Evolutionary conservation across 306 rosid species (phyloP), one percentile per base, ranked within the genome.

Genomic region (Lagenaria siceraria): DNA sequence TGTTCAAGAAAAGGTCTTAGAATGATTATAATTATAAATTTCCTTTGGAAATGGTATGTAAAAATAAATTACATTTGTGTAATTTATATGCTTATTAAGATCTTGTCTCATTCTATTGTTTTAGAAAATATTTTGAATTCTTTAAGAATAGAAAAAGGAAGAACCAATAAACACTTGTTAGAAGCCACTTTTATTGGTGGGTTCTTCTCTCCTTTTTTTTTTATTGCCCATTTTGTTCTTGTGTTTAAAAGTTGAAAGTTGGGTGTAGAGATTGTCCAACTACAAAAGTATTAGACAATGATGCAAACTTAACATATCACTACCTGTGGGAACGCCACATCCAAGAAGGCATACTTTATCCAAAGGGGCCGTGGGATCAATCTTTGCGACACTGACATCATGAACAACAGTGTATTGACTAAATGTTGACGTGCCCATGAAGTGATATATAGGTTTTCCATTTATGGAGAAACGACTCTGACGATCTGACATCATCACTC

Each of bases 391-490:
- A 56, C 98, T 90, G 62, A 93, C 98, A 88, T 90, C 97, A 78
- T 93, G 98, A 64, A 93, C 94, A 83, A 93, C 98, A 4, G 98
- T 93, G 80, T 88, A 93, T 77, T 93, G 97, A 87, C 96, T 93
- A 80, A 93, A 93, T 14, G 97, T 91, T n/a, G 97, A 93, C 61
- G 97, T 93, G 77, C 98, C 98, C 98, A 93, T 93, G 78, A 93
- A 93, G 82, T 93, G 98, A 80, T 90, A 91, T 33, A 93, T 87
- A 33, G 91, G 86, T 63, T 93, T 93, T 29, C 98, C 97, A 55
- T 93, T 90, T 31, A 91, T 5, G 17, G 96, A 93, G 87, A 91
- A 93, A 38, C 96, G 94, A 55, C 96, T 89, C 88, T 87, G 78
- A 72, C 90, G 87, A 78, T 94, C 98, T 24, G 80, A 89, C 90